Percentiles rank a stretch among this genome's conserved stretches.
Evolutionary conservation across 805 yeast genomes (phyloP).

Genomic region (Lachancea cidri): DNA sequence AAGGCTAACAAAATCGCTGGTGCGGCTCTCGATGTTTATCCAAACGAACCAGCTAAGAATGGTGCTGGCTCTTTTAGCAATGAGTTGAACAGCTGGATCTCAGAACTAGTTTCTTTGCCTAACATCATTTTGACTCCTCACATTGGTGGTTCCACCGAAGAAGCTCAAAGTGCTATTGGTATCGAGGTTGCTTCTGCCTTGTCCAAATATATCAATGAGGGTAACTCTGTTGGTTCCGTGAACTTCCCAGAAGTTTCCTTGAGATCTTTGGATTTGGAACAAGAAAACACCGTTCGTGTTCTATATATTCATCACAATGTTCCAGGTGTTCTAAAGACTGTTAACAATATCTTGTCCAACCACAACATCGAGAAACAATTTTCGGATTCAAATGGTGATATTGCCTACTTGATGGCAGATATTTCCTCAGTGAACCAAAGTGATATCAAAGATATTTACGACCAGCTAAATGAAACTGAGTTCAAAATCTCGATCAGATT

Average conservation of each 20-base stretch:
- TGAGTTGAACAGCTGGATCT: conserved; percentile 74
- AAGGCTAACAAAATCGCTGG: conserved; percentile 93
- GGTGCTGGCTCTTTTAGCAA: conserved; percentile 76
- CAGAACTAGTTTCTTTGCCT: conserved; percentile 74
- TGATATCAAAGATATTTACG: conserved; percentile 80
- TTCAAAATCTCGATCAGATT: conserved; percentile 88
- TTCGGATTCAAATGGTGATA: conserved; percentile 93
- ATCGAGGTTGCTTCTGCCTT: conserved; percentile 86
- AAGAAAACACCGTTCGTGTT: conserved; percentile 84
- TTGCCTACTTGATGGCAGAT: conserved; percentile 98
- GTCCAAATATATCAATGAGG: conserved; percentile 91
- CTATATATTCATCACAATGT: conserved; percentile 95
- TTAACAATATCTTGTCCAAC: conserved; percentile 88
- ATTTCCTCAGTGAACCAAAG: conserved; percentile 76
- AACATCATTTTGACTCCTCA: conserved; percentile 94
- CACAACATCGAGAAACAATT: conserved; percentile 97
- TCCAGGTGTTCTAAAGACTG: conserved; percentile 97
- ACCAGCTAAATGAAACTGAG: conserved; percentile 82
- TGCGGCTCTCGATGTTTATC: conserved; percentile 94
- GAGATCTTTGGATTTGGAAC: conserved; percentile 82
- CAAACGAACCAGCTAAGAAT: conserved; percentile 95
- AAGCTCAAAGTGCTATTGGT: conserved; percentile 97
- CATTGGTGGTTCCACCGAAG: conserved; percentile 98
- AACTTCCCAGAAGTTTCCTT: conserved; percentile 98
- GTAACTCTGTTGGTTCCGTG: conserved; percentile 90